Evolutionary conservation across 495 filamentous ascomycete genomes (phyloP), one percentile per base, ranked within the genome.

Genomic region (Friedmanniomyces simplex): DNA sequence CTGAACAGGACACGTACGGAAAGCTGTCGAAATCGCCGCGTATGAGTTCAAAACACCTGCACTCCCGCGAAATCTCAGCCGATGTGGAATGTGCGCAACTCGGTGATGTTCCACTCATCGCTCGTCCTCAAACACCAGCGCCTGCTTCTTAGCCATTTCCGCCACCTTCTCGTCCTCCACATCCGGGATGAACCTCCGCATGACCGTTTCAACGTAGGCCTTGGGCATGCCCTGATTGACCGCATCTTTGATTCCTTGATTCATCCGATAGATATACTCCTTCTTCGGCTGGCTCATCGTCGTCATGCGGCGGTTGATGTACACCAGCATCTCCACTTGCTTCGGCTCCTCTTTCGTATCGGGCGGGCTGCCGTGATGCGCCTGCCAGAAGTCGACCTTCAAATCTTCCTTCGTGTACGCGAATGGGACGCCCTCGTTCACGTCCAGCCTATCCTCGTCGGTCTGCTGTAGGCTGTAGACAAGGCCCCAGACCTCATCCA

Each of bases 211-310:
- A 50, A 85, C 73, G 72, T 82, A 88, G 26, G 60, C 56, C 57
- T 61, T 52, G 24, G 82, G 78, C 59, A 88, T 69, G 13, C 83
- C 84, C 60, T 77, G 64, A 24, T 57, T 63, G 52, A 79, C 57
- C 5, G 80, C 82, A 72, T 89, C 84, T 52, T 66, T 59, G 62
- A 88, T 77, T 6, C 81, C 85, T 54, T 70, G 72, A 65, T 88
- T 88, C 76, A 88, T 87, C 48, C 85, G 67, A 21, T 72, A 66
- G 36, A 88, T 72, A 67, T 88, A 89, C 70, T 88, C 85, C 18
- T 71, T 66, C 64, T 75, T 76, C 0, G 83, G 80, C 30, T 57
- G 48, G 12, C 66, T 71, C 34, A 71, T 65, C 43, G 57, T 52
- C 6, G 73, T 68, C 28, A 71, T 60, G 30, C 76, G 63, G 50